These are phyloP conservation scores for Maudiozyma barnettii DNA, from an alignment of 805 yeast genomes.

Conservation along the genomic window DNA sequence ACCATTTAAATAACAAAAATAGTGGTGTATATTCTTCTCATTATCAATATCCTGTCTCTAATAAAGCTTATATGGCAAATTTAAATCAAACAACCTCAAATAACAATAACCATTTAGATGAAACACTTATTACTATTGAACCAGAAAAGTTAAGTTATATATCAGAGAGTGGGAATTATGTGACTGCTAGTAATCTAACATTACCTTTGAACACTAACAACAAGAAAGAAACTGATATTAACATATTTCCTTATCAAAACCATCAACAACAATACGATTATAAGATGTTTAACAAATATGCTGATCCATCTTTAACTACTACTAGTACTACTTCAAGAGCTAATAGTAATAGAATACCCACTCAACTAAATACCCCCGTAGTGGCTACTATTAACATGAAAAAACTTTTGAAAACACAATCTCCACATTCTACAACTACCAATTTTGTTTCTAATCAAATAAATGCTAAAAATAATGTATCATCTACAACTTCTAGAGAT, in stretches of 20 bases:
- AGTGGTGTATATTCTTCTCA: conserved; percentile 4
- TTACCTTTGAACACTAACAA: not conserved
- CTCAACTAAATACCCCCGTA: not conserved
- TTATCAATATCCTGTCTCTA: conserved; percentile 4
- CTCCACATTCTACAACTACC: not conserved
- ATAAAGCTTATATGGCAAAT: conserved; percentile 4
- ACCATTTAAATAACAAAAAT: conserved; percentile 14
- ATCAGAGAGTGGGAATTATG: not conserved
- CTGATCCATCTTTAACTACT: conserved; percentile 29
- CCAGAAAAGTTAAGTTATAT: conserved; percentile 1
- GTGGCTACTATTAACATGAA: conserved; percentile 19
- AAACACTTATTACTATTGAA: not conserved
- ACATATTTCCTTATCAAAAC: not conserved
- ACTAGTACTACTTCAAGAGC: conserved; percentile 9
- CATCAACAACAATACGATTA: not conserved
- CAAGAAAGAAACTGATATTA: not conserved
- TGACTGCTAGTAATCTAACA: not conserved
- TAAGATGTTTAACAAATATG: conserved; percentile 23
- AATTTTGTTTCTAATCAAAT: not conserved
- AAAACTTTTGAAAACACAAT: conserved; percentile 15
- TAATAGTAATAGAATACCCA: conserved; percentile 1
- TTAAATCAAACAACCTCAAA: not conserved
- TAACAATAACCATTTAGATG: not conserved
- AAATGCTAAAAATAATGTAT: not conserved
- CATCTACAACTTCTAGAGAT: not conserved